Evolutionary conservation across 441 rosid genomes (phyloP), one percentile per base, ranked within the genome.

Genomic region (Cnidoscolus chayamansa): DNA sequence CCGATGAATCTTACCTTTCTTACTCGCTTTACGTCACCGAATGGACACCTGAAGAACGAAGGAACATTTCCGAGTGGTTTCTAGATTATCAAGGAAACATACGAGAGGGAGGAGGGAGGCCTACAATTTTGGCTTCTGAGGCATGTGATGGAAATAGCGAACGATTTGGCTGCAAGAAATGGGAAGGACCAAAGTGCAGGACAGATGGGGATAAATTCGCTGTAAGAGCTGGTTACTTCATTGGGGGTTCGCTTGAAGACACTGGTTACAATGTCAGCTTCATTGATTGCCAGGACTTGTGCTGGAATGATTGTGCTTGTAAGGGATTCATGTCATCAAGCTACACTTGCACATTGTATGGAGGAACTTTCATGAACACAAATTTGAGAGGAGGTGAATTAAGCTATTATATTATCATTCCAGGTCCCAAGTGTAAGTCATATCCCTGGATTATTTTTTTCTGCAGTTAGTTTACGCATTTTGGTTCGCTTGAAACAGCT

Each of bases 181-280:
- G 75, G 75, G 50, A 51, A 2, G 70, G 75, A 19, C 75, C 75
- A 10, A 15, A 54, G 1, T 72, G 75, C 63, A 64, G 70, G 67
- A 53, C 6, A 19, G 20, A 64, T 16, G 70, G 69, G 7, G 68
- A 64, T n/a, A 35, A 12, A 32, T 63, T 64, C 1, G 70, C 7
- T 4, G 3, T 37, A 10, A 19, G 54, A 20, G 35, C 53, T 30
- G 75, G 75, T 31, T 6, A 6, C 11, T 63, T 63, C 43, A 15
- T 35, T 2, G 10, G 55, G 8, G 1, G 25, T 1, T 20, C 0
- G 37, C 35, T 11, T 4, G 20, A 10, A 19, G 13, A 1, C 15
- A 2, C n/a, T 51, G 19, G 11, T 63, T 7, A 15, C 0, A 62
- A 59, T 43, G 40, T 63, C 17, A 45, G 75, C 63, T 63, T 72